These are phyloP conservation scores for Cystofilobasidium macerans DNA, from an alignment of 768 basidiomycete species.

Conservation along the genomic window DNA sequence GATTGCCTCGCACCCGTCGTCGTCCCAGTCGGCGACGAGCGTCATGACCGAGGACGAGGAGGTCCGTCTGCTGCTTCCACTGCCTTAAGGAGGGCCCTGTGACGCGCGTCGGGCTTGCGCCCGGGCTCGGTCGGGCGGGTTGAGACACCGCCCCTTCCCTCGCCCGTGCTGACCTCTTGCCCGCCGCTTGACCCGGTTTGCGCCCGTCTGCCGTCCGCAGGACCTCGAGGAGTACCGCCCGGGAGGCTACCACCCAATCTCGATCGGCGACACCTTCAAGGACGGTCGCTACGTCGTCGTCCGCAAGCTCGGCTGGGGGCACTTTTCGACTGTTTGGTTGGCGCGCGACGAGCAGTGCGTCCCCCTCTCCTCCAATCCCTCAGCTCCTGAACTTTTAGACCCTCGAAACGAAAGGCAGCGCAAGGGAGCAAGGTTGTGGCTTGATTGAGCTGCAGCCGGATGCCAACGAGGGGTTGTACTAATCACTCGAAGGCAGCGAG, in stretches of 20 bases:
- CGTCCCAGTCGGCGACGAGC: constrained; percentile 12
- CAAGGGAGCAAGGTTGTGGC: not conserved
- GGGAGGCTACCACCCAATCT: constrained; percentile 53
- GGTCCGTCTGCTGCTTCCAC: constrained; percentile 1
- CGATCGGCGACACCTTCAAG: constrained; percentile 73
- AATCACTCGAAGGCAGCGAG: too few species aligned
- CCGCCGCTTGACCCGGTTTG: not conserved
- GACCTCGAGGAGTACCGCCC: constrained; percentile 59
- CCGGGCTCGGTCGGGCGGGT: not conserved
- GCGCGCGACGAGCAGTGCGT: constrained; percentile 39
- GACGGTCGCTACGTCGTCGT: constrained; percentile 72
- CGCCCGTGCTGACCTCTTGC: not conserved
- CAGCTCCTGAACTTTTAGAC: too few species aligned
- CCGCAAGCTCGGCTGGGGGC: constrained; percentile 94
- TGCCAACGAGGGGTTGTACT: too few species aligned
- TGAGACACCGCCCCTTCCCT: not conserved
- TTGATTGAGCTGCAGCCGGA: not conserved
- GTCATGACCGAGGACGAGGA: constrained; percentile 24
- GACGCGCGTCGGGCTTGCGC: not conserved
- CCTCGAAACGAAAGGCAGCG: too few species aligned
- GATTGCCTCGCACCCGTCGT: constrained; percentile 5
- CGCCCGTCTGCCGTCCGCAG: not conserved
- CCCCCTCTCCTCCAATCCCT: not conserved
- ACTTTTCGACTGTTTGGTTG: constrained; percentile 55
- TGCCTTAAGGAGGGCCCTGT: too few species aligned